A percentile compares a stretch with the other conserved stretches of the same genome.
phyloP scores from a whole-genome alignment of 2,329 filamentous ascomycete species.

The Cercospora citrullina region DNA sequence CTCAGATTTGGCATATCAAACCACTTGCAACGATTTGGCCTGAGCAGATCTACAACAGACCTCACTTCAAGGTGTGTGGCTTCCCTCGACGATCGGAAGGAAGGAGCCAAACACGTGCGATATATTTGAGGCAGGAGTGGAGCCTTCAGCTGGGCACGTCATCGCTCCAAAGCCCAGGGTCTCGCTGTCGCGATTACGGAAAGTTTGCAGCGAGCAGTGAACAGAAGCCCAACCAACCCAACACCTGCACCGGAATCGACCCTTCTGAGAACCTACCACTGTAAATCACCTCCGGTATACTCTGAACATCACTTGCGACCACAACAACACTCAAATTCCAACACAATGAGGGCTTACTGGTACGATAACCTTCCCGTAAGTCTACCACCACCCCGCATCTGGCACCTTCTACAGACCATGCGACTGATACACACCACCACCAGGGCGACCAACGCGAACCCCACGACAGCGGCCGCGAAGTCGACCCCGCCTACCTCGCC shows the following conservation, averaged over 20 bases:
- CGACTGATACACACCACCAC: conserved; percentile 5
- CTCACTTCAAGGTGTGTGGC: background rate
- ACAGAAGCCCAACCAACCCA: background rate
- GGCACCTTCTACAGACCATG: conserved; percentile 17
- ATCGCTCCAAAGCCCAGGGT: background rate
- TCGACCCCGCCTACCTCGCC: conserved; percentile 65
- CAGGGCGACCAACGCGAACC: conserved; percentile 91
- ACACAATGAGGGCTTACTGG: conserved; percentile 69
- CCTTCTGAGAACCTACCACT: background rate
- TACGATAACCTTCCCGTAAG: conserved; percentile 65
- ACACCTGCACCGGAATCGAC: background rate
- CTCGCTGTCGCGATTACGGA: conserved; percentile 5
- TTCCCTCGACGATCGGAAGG: background rate
- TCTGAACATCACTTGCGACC: background rate
- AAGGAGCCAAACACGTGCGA: background rate
- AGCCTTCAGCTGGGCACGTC: conserved; percentile 2
- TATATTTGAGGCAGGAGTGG: background rate
- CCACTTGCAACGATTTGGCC: background rate
- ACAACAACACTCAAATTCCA: background rate
- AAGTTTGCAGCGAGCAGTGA: background rate
- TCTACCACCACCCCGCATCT: conserved; percentile 6
- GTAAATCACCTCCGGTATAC: background rate
- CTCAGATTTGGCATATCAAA: too few relatives aligned
- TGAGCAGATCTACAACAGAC: background rate
- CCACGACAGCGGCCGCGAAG: conserved; percentile 77